These are phyloP conservation scores for Scheffersomyces parashehatae DNA, from an alignment of 1,139 yeast species.

Conservation along the genomic window DNA sequence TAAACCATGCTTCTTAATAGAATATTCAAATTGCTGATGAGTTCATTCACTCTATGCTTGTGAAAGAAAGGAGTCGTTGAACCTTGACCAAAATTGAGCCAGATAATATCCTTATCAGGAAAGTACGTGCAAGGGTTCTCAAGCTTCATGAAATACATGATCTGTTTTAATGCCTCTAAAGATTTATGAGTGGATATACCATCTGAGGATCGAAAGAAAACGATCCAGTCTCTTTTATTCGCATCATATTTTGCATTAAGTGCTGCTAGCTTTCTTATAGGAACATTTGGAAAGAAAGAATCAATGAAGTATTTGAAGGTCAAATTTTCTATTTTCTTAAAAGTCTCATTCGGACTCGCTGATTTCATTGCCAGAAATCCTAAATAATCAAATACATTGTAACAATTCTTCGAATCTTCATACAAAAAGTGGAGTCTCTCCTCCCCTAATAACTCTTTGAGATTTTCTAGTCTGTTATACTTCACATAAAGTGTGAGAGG, in stretches of 20 bases:
- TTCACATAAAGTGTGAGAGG: constrained; percentile 75
- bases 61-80: constrained; percentile 34
- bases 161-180: constrained; percentile 41
- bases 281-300: constrained; percentile 22
- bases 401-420: constrained; percentile 44
- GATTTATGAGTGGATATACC: constrained; percentile 28
- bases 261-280: constrained; percentile 20
- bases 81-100: constrained; percentile 35
- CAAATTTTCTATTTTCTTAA: constrained; percentile 47
- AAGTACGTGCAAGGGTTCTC: constrained; percentile 38
- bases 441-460: constrained; percentile 49
- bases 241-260: constrained; percentile 40
- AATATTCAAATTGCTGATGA: constrained; percentile 49
- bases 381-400: constrained; percentile 45
- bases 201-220: constrained; percentile 21
- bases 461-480: constrained; percentile 64
- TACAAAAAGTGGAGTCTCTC: constrained; percentile 42
- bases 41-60: constrained; percentile 45
- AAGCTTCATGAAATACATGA: constrained; percentile 31
- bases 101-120: constrained; percentile 37
- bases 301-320: constrained; percentile 43
- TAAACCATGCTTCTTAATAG: constrained; percentile 41
- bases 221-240: constrained; percentile 34
- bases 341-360: constrained; percentile 29
- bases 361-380: constrained; percentile 36